Conservation (phyloP, 2,329 filamentous ascomycete species). For the Hortaea werneckii region DNA sequence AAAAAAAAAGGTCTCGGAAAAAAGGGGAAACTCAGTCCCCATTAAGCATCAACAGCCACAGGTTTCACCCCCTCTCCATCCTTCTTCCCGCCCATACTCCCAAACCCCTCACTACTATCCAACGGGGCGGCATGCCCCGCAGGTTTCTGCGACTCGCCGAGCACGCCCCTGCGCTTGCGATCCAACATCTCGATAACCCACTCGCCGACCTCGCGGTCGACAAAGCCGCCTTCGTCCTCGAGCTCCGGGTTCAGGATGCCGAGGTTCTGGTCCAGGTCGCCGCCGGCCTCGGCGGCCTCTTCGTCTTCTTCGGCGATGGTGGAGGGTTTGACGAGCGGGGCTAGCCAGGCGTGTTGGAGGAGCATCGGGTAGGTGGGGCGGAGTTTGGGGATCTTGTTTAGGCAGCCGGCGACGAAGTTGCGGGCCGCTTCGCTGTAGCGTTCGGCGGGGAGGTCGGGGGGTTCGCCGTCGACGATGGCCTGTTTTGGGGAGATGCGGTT, state of each 20-base stretch:
- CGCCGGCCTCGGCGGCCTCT: slow-evolving; percentile 28
- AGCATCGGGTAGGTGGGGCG: slow-evolving; percentile 92
- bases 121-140: slow-evolving; percentile 81
- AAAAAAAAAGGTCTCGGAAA: too few species aligned
- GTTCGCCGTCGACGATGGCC: slow-evolving; percentile 97
- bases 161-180: slow-evolving; percentile 50
- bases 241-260: slow-evolving; percentile 32
- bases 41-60: not conserved
- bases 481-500: slow-evolving; percentile 31
- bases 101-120: slow-evolving; percentile 40
- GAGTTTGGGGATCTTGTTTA: slow-evolving; percentile 85
- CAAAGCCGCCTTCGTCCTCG: slow-evolving; percentile 20
- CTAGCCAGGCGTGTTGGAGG: slow-evolving; percentile 81
- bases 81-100: not conserved
- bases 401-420: slow-evolving; percentile 78
- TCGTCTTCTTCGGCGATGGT: slow-evolving; percentile 63
- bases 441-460: slow-evolving; percentile 70
- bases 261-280: not conserved
- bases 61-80: slow-evolving; percentile 1
- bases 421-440: slow-evolving; percentile 70
- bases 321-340: slow-evolving; percentile 62
- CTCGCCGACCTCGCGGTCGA: slow-evolving; percentile 71
- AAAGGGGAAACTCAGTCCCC: too few species aligned
- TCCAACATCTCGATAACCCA: slow-evolving; percentile 72
- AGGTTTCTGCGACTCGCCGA: slow-evolving; percentile 52